Base-by-base conservation (phyloP, 768 basidiomycete genomes). In the Boletus reticuloceps region DNA sequence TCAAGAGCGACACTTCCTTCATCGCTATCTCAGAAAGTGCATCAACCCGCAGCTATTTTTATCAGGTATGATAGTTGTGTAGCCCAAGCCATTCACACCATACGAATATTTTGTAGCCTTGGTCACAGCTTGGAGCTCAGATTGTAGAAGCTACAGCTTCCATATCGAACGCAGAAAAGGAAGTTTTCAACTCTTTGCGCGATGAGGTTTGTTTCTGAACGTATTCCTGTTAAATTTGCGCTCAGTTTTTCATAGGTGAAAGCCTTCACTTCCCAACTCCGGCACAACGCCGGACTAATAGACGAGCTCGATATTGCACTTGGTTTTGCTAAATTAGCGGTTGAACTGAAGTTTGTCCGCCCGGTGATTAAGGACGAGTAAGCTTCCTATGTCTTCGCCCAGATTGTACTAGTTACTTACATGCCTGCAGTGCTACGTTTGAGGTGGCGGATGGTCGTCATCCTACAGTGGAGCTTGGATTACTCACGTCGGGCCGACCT, bases 401-500 rank as follows among this genome's bases (percentile, higher is more conserved):
- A 2, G 13, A 57, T n/a, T 20, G 47, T 39, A 29, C 51, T 25
- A 20, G 37, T 25, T 19, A 17, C 20, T 53, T 57, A 55, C 39
- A 42, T 42, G 19, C 25, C 17, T 38, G 38, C 43, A 86, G 85
- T 19, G 72, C 75, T 50, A 77, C 79, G 0, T 89, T 89, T 62
- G 70, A 85, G 12, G 85, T 97, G 31, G 72, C 74, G 10, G 84
- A 91, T 61, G 95, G 94, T 17, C 85, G 95, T 25, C 95, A 98
- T 75, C 94, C 94, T 0, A 88, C 92, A 2, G 95, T 98, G 12
- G 96, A 98, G 74, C 78, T 92, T 6, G 92, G 93, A 14, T 79
- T 98, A 5, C 74, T 94, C 41, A 78, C 77, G 0, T 75, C 82
- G 2, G 88, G 88, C 22, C 84, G 94, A 29, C 76, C 80, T 13